Conservation (phyloP, 164 flowering plant species). For the Amborella trichopoda region DNA sequence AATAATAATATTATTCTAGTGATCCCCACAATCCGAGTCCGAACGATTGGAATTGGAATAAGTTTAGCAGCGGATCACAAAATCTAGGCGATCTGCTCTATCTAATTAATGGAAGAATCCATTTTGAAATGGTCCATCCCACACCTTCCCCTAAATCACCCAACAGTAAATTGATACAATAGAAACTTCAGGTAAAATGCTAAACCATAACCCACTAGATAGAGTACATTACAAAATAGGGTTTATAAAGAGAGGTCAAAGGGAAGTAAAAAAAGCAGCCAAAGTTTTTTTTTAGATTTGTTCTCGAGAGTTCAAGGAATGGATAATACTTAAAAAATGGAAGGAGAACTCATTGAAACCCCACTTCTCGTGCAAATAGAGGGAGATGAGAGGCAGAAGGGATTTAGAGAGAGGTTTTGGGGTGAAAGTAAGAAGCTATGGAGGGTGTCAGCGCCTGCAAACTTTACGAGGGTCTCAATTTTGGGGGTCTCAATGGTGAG, state of each 20-base stretch:
- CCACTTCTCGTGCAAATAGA: too few species aligned
- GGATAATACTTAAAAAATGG: too few species aligned
- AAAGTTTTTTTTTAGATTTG: too few species aligned
- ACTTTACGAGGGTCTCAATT: background rate
- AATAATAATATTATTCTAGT: too few species aligned
- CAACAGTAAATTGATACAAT: background rate
- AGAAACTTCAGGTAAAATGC: background rate
- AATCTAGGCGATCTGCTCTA: slow-evolving; percentile 2
- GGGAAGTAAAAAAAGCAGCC: too few species aligned
- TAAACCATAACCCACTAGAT: too few species aligned
- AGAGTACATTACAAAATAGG: too few species aligned
- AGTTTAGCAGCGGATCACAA: slow-evolving; percentile 3
- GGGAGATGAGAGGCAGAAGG: too few species aligned
- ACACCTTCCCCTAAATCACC: background rate
- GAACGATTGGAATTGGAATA: slow-evolving; percentile 4
- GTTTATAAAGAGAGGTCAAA: too few species aligned
- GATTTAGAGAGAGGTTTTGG: slow-evolving; percentile 4
- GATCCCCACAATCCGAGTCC: slow-evolving; percentile 2
- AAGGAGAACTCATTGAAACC: too few species aligned
- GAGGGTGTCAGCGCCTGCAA: slow-evolving; percentile 3
- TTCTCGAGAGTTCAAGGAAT: too few species aligned
- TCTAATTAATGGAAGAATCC: slow-evolving; percentile 3
- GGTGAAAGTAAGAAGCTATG: slow-evolving; percentile 2
- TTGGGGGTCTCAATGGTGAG: background rate
- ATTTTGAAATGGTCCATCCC: background rate